Evolutionary conservation across 345 rosid genomes (phyloP), one percentile per base, ranked within the genome.

Genomic region (Eucalyptus paniculata): DNA sequence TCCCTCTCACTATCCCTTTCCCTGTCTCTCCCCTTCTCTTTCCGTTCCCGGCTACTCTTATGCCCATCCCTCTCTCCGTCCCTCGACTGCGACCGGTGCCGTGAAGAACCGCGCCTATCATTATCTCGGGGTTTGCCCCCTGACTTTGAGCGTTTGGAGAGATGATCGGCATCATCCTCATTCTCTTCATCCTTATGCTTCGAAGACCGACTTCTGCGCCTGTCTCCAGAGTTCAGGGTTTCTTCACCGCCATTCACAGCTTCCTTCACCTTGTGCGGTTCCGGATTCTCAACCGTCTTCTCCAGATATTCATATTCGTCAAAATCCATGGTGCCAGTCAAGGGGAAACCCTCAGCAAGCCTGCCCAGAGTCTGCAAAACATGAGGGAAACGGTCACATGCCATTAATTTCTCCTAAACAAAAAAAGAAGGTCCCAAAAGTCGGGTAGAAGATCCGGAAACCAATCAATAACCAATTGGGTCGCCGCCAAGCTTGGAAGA

Each of bases 301-400:
- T 98, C 99, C 90, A 97, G 90, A 93, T 98, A 98, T 53, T 98
- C 99, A 86, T 97, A 97, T 94, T 97, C 99, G 92, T 98, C 99
- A 90, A 96, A 97, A 87, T 97, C 99, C 98, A 96, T 96, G 47
- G 45, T 77, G 45, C 45, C 82, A 37, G 82, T 72, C 42, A 37
- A 77, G 28, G 83, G 47, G 45, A 77, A 77, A 21, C 45, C 45
- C 83, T 77, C 83, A 11, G 47, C 21, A 9, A 77, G 83, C 83
- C 45, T 21, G 28, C 47, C 47, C 83, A 11, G 15, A 77, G 44
- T 77, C 83, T 77, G 83, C 23, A 77, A 37, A 77, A 37, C 23
- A 72, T 6, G 28, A 19, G 47, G 83, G 26, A 72, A 37, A 72
- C 8, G 12, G 83, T 72, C 42, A 72, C 83, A 72, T 37, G 28